A percentile compares a stretch with the other conserved stretches of the same genome.
Conservation (phyloP, 192 early-diverging fungal species). For the Coemansia sp. region DNA sequence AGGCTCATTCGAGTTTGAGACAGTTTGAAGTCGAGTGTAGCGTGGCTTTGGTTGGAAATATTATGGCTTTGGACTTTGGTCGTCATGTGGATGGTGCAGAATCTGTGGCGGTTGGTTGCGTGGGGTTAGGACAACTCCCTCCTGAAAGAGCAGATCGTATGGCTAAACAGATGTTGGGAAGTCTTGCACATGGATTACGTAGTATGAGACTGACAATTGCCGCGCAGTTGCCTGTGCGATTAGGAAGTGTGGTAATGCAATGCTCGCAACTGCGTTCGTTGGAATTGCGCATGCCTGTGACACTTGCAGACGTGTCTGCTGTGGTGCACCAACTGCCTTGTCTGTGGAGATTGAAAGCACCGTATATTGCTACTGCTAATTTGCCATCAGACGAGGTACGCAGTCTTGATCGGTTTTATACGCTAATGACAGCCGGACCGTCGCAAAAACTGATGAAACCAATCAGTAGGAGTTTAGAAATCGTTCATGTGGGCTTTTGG, state of each 20-base stretch:
- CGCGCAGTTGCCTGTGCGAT: not conserved
- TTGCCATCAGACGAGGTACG: not conserved
- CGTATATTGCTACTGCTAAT: slow-evolving; percentile 10
- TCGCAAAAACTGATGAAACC: not conserved
- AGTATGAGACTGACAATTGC: not conserved
- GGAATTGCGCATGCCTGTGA: slow-evolving; percentile 21
- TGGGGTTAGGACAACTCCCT: not conserved
- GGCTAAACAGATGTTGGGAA: not conserved
- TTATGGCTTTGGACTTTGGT: not conserved
- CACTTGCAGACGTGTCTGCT: not conserved
- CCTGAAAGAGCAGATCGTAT: not conserved
- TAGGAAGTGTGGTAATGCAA: not conserved
- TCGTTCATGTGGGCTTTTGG: slow-evolving; percentile 25
- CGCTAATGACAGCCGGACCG: not conserved
- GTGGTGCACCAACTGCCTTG: slow-evolving; percentile 9
- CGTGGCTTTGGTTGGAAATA: not conserved
- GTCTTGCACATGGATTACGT: not conserved
- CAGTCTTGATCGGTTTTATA: slow-evolving; percentile 12
- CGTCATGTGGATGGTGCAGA: not conserved
- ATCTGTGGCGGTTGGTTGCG: not conserved
- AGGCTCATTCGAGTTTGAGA: not conserved
- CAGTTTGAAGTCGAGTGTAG: not conserved
- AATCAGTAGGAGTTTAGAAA: slow-evolving; percentile 12
- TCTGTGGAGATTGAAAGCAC: slow-evolving; percentile 8
- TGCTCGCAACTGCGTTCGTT: slow-evolving; percentile 1